Percentiles rank a stretch among this genome's conserved stretches.
phyloP scores from a whole-genome alignment of 129 eudicot genomes.

The Flaveria sonorensis region DNA sequence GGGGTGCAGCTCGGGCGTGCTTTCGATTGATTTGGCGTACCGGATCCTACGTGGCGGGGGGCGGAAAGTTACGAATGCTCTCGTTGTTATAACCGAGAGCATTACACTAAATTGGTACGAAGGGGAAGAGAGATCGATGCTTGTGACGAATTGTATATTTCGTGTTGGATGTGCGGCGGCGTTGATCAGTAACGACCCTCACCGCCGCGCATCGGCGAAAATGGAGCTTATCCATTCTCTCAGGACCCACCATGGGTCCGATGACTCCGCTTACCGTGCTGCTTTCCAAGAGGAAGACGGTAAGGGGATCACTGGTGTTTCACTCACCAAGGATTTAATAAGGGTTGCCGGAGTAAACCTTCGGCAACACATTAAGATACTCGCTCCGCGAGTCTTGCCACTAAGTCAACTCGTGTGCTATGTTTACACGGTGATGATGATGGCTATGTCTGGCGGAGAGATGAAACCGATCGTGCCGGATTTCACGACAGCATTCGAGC shows the following conservation, averaged over 20 bases:
- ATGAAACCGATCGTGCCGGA: slow-evolving; percentile 65
- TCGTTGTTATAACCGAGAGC: slow-evolving; percentile 66
- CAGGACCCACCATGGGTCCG: slow-evolving; percentile 80
- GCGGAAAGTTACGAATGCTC: slow-evolving; percentile 49
- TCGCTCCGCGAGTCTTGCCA: slow-evolving; percentile 73
- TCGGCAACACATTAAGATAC: slow-evolving; percentile 51
- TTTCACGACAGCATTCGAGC: slow-evolving; percentile 69
- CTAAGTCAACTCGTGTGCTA: slow-evolving; percentile 54
- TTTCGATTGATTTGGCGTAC: slow-evolving; percentile 60
- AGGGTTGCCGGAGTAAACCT: slow-evolving; percentile 68
- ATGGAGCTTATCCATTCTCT: slow-evolving; percentile 60
- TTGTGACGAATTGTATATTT: slow-evolving; percentile 73
- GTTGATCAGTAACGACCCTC: slow-evolving; percentile 57
- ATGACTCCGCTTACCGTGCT: slow-evolving; percentile 56
- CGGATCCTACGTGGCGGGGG: slow-evolving; percentile 42
- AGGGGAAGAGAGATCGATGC: slow-evolving; percentile 69
- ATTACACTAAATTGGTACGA: slow-evolving; percentile 70
- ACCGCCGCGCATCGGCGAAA: slow-evolving; percentile 46
- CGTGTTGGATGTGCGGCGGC: slow-evolving; percentile 86
- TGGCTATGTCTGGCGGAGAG: slow-evolving; percentile 29
- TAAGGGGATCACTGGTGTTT: slow-evolving; percentile 61
- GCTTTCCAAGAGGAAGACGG: slow-evolving; percentile 80
- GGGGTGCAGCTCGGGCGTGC: slow-evolving; percentile 85
- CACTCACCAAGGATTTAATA: slow-evolving; percentile 67
- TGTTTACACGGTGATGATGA: slow-evolving; percentile 30